Evolutionary conservation across 139 green algal species (phyloP), one percentile per base, ranked within the genome.

Genomic region (Chlamydomonas sp.): DNA sequence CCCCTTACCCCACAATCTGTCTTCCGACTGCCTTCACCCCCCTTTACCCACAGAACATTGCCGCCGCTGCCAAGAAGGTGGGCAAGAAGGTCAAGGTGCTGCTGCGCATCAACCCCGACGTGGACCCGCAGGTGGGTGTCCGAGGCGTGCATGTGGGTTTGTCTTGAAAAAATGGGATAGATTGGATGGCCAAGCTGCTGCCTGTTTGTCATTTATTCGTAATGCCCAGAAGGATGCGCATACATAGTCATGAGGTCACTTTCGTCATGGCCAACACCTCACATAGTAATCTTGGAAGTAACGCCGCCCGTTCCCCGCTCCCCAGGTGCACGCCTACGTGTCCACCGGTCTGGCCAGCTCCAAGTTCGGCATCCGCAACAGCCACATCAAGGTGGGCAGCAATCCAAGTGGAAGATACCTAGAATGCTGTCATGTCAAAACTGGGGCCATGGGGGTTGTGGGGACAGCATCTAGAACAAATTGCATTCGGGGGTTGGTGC

Each of bases 361-460:
- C 92, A 99, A 99, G 95, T 99, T 99, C 94, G 97, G 97, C 90
- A 99, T 99, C 91, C 95, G 97, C 89, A 99, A 99, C 94, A 97
- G 93, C 64, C 95, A 98, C 89, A 90, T 99, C 72, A 91, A 97
- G 90, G 97, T 95, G n/a, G 20, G 89, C 0, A 0, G 31, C 31
- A 49, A 0, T 49, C 31, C 31, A 0, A 49, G 31, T 49, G 31
- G 31, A 49, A 49, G 31, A 49, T 49, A 49, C 0, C 31, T 49
- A 49, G 31, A 49, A 49, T 49, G 31, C 0, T 49, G 31, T 49
- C 31, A 49, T 49, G 31, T 49, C 31, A 49, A 49, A 49, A 49
- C 31, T 49, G 31, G 31, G 31, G 31, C 31, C 31, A 49, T 49
- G 31, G 31, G 31, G 31, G 31, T 49, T 49, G 31, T 49, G 31